phyloP scores from a whole-genome alignment of 805 yeast species.

The Saccharomycopsis schoenii region DNA sequence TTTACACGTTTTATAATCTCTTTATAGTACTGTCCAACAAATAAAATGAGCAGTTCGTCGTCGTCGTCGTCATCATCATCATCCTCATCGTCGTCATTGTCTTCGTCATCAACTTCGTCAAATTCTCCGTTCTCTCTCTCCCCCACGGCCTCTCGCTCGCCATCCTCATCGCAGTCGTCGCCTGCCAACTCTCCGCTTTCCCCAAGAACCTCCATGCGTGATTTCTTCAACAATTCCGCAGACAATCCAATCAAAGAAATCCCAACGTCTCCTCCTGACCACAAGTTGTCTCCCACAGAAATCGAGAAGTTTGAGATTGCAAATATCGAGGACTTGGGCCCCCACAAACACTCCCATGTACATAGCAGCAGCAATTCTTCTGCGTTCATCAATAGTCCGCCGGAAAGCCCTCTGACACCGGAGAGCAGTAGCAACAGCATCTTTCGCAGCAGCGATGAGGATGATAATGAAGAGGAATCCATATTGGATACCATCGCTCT shows the following conservation, averaged over 20 bases:
- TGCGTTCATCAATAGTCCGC: neutral
- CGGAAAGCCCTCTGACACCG: neutral
- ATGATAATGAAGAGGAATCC: neutral
- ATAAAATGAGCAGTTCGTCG: neutral
- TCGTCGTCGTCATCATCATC: neutral
- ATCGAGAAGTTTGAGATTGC: slow-evolving; percentile 27
- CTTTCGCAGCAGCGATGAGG: neutral
- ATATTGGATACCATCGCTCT: slow-evolving; percentile 7
- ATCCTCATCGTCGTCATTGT: neutral
- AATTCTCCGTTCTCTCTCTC: neutral
- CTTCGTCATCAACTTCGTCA: neutral
- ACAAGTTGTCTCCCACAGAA: slow-evolving; percentile 19
- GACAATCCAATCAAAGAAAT: neutral
- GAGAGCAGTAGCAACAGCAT: neutral
- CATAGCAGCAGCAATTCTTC: neutral
- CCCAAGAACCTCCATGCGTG: neutral
- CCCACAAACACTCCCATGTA: neutral
- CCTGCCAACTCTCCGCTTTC: neutral
- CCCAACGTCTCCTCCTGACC: neutral
- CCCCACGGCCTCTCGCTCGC: neutral
- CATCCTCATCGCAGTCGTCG: neutral
- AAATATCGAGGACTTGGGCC: slow-evolving; percentile 26
- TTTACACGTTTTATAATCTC: too few relatives aligned
- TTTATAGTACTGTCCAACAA: neutral
- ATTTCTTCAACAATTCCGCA: neutral